Percentiles rank a stretch among this genome's conserved stretches.
Evolutionary conservation across 2,329 filamentous ascomycete genomes (phyloP).

Genomic region (Fusarium graminum): DNA sequence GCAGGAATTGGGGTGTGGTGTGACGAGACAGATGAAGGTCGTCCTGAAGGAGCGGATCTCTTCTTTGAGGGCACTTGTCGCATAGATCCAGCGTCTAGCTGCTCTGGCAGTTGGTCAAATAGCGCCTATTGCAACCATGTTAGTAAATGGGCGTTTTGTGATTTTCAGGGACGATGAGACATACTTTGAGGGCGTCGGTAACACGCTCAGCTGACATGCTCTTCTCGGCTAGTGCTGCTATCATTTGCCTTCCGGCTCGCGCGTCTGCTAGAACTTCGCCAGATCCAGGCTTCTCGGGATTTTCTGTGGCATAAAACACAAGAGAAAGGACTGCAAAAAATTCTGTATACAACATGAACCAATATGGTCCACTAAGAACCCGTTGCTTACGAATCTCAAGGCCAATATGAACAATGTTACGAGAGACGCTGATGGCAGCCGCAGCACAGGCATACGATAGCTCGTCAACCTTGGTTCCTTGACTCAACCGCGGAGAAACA

Average conservation of each 20-base stretch:
- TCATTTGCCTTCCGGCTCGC: conserved; percentile 83
- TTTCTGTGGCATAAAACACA: conserved; percentile 84
- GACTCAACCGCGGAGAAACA: conserved; percentile 73
- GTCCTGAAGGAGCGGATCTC: conserved; percentile 62
- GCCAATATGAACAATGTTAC: conserved; percentile 84
- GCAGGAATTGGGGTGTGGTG: conserved; percentile 50
- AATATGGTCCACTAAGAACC: conserved; percentile 83
- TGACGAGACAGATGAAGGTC: conserved; percentile 52
- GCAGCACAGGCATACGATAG: conserved; percentile 81
- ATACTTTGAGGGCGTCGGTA: conserved; percentile 80
- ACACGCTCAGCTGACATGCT: conserved; percentile 93
- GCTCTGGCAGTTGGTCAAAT: conserved; percentile 85
- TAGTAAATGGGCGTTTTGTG: conserved; percentile 24
- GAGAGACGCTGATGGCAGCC: conserved; percentile 71
- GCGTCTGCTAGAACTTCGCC: conserved; percentile 89
- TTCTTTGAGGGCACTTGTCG: conserved; percentile 64
- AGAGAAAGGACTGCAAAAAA: conserved; percentile 85
- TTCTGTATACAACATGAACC: conserved; percentile 88
- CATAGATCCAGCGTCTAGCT: conserved; percentile 67
- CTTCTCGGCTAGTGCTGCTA: conserved; percentile 81
- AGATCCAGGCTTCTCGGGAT: conserved; percentile 79
- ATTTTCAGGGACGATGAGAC: conserved; percentile 48
- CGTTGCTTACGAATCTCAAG: conserved; percentile 81
- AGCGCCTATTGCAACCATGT: conserved; percentile 68
- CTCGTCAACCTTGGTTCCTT: conserved; percentile 74